These are phyloP conservation scores for Guadua angustifolia DNA, from an alignment of 176 grass and related monocot genomes.

Conservation along the genomic window DNA sequence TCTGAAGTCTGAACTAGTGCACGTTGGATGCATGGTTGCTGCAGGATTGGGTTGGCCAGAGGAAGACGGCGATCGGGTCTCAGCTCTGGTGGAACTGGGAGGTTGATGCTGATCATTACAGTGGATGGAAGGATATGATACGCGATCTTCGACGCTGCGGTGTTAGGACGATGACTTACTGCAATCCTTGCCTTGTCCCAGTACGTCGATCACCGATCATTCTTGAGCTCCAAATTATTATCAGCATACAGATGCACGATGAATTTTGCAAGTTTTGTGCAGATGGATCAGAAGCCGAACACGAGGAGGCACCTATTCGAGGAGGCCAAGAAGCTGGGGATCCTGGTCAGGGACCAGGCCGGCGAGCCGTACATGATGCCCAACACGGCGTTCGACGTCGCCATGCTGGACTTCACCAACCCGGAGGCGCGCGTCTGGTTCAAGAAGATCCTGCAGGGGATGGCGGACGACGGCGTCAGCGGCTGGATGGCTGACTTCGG, in stretches of 20 bases:
- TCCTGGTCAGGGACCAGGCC: constrained; percentile 66
- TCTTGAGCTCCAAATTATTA: neutral
- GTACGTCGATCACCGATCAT: constrained; percentile 32
- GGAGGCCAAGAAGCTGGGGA: constrained; percentile 71
- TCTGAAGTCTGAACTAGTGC: neutral
- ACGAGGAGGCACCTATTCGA: constrained; percentile 63
- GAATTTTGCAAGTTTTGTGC: constrained; percentile 2
- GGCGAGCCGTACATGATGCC: constrained; percentile 87
- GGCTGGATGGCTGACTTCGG: constrained; percentile 99
- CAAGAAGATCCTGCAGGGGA: constrained; percentile 70
- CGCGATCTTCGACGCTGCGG: constrained; percentile 53
- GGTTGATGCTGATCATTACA: constrained; percentile 62
- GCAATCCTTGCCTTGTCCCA: constrained; percentile 87
- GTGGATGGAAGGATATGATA: constrained; percentile 73
- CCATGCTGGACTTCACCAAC: constrained; percentile 92
- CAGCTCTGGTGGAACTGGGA: constrained; percentile 99
- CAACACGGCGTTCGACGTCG: constrained; percentile 93
- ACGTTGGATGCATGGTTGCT: neutral
- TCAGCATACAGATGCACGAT: neutral
- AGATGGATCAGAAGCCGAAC: constrained; percentile 67
- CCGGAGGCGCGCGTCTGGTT: constrained; percentile 72
- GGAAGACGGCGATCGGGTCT: constrained; percentile 84
- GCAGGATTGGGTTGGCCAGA: constrained; percentile 96
- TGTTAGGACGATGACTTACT: constrained; percentile 79
- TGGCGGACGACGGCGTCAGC: constrained; percentile 68